Percentiles rank a stretch among this genome's conserved stretches.
These are phyloP conservation scores for Nitzschia inconspicua DNA, from an alignment of 108 stramenopile species.

Conservation along the genomic window DNA sequence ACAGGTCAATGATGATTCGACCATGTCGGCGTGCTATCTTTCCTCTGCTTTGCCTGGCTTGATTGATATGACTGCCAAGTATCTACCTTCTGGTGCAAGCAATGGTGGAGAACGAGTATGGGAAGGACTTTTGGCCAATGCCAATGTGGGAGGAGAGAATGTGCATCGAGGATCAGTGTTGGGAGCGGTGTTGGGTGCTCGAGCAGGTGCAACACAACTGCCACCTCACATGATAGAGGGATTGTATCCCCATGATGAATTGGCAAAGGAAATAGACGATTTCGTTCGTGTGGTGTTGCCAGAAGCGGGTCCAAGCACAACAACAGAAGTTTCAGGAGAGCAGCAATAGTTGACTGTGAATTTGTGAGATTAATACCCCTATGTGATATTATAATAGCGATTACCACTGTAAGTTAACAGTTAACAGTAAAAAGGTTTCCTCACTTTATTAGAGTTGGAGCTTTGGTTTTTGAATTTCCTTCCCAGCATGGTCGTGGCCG, in stretches of 20 bases:
- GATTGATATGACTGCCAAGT: slow-evolving; percentile 70
- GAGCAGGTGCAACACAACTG: slow-evolving; percentile 39
- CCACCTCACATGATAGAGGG: slow-evolving; percentile 50
- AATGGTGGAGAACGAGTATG: slow-evolving; percentile 32
- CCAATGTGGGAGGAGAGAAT: slow-evolving; percentile 91
- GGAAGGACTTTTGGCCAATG: slow-evolving; percentile 71
- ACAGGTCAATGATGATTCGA: slow-evolving; percentile 5
- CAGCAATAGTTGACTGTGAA: too few species aligned
- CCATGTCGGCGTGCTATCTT: slow-evolving; percentile 75
- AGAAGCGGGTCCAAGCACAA: neutral
- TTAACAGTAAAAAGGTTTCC: too few species aligned
- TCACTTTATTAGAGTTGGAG: too few species aligned
- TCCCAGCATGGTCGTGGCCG: too few species aligned
- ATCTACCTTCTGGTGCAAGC: slow-evolving; percentile 27
- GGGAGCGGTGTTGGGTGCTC: slow-evolving; percentile 80
- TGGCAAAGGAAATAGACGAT: slow-evolving; percentile 59
- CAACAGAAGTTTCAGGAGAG: too few species aligned
- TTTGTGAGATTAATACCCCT: too few species aligned
- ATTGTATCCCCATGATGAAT: slow-evolving; percentile 27
- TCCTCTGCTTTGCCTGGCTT: slow-evolving; percentile 57
- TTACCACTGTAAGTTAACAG: too few species aligned
- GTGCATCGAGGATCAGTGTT: slow-evolving; percentile 79
- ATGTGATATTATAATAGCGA: too few species aligned
- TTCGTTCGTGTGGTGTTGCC: slow-evolving; percentile 46
- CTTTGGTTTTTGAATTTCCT: too few species aligned